phyloP scores from a whole-genome alignment of 441 rosid species.

The Heliophila coronopifolia region DNA sequence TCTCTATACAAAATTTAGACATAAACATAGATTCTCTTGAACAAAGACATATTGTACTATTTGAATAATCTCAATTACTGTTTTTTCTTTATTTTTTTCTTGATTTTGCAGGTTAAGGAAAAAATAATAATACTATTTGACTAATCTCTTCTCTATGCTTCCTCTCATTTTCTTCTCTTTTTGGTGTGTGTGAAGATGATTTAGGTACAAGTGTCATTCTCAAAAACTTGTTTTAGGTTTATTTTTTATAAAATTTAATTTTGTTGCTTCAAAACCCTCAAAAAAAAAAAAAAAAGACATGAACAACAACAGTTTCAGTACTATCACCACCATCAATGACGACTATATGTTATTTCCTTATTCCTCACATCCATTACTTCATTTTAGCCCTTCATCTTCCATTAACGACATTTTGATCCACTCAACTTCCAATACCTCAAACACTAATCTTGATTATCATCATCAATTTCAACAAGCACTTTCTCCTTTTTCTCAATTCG shows the following conservation, averaged over 20 bases:
- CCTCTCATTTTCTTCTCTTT: slow-evolving; percentile 17
- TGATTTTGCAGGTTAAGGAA: slow-evolving; percentile 24
- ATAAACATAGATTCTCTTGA: slow-evolving; percentile 30
- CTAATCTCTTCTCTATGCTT: slow-evolving; percentile 7
- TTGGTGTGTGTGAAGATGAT: slow-evolving; percentile 19
- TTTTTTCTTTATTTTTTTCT: neutral
- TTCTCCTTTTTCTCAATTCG: slow-evolving; percentile 40
- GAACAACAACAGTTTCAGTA: slow-evolving; percentile 26
- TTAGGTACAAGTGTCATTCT: slow-evolving; percentile 38
- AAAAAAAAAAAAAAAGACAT: slow-evolving; percentile 20
- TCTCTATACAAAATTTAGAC: slow-evolving; percentile 18
- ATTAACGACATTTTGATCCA: slow-evolving; percentile 17
- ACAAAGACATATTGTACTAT: slow-evolving; percentile 24
- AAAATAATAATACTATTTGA: too few species aligned
- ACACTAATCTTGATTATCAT: slow-evolving; percentile 18
- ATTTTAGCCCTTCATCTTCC: slow-evolving; percentile 35
- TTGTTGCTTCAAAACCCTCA: slow-evolving; percentile 8
- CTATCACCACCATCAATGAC: slow-evolving; percentile 31
- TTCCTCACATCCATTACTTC: slow-evolving; percentile 30
- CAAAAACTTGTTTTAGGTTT: slow-evolving; percentile 25
- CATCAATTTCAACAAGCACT: slow-evolving; percentile 30
- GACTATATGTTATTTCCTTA: slow-evolving; percentile 35
- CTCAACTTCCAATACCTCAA: slow-evolving; percentile 28
- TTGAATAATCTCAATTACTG: slow-evolving; percentile 13
- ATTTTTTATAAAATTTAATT: slow-evolving; percentile 8